Percentiles rank a stretch among this genome's conserved stretches.
Evolutionary conservation across 495 filamentous ascomycete genomes (phyloP).

Genomic region (Aspergillus cristatus): DNA sequence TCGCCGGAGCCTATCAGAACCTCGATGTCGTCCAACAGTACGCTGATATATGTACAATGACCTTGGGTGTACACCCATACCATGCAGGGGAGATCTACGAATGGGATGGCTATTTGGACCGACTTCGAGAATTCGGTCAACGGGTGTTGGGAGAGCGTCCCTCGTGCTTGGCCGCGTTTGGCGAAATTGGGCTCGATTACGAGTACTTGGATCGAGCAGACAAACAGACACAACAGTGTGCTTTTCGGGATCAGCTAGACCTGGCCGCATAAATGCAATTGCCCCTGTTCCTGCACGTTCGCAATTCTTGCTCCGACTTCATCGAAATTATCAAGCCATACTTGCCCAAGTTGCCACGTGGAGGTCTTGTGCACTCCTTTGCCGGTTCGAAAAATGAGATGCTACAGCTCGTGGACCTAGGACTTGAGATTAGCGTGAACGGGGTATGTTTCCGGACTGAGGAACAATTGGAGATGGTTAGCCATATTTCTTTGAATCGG

Average conservation of each 20-base stretch:
- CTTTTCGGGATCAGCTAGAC: conserved; percentile 18
- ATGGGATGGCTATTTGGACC: conserved; percentile 4
- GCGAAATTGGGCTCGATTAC: conserved; percentile 25
- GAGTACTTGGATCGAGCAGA: conserved; percentile 20
- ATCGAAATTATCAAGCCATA: conserved; percentile 17
- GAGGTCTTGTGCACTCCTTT: conserved; percentile 25
- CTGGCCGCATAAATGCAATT: conserved; percentile 15
- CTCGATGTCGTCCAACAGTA: conserved; percentile 10
- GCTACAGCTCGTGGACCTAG: conserved; percentile 15
- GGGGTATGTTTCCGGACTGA: conserved; percentile 20
- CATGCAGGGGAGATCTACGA: conserved; percentile 19
- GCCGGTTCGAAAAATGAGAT: conserved; percentile 20
- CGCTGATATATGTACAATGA: conserved; percentile 20
- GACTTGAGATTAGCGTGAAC: conserved; percentile 23
- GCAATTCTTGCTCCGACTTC: conserved; percentile 19
- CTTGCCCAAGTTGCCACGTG: conserved; percentile 11
- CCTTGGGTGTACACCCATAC: conserved; percentile 23
- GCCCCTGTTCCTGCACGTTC: conserved; percentile 22
- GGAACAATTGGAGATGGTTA: conserved; percentile 21
- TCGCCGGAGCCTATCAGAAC: conserved; percentile 13
- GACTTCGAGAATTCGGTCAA: conserved; percentile 6
- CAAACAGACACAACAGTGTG: conserved; percentile 19
- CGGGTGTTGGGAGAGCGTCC: conserved; percentile 5
- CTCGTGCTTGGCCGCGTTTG: conserved; percentile 19
- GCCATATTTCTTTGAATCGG: conserved; percentile 14